Base-by-base conservation (phyloP, 2,329 filamentous ascomycete species). In the Periglandula ipomoeae region DNA sequence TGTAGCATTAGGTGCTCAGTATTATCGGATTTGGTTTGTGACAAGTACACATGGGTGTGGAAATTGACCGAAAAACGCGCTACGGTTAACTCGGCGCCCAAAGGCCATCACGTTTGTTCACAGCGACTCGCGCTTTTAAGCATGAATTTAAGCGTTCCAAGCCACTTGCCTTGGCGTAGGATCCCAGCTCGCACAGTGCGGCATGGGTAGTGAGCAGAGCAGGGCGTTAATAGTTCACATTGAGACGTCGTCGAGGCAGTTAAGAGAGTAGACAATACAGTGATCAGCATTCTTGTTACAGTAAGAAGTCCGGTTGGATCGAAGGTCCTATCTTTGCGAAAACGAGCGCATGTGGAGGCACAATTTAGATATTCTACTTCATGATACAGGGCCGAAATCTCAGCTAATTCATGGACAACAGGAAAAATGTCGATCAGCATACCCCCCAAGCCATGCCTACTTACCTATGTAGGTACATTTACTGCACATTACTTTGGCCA, bases 61-160 rank as follows among this genome's bases (percentile, higher is more conserved):
- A 47, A 45, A 49, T 43, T 32, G 41, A 48, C 40, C 47, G 40
- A 49, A 30, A 46, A 20, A 15, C 30, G 43, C 44, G 34, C 52
- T 49, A 52, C 55, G 54, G 55, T 30, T 55, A 56, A 53, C 46
- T 56, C 54, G 55, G 55, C 55, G 37, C 30, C 26, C 26, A 27
- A 27, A 5, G 5, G 26, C 15, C 7, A 11, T 17, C 30, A 20
- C 35, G 39, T 35, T 41, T 39, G 32, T 46, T 41, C 42, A 48
- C 46, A 45, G 42, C 34, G 49, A 44, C 44, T 58, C 53, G 55
- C 57, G 62, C 55, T 61, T 70, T 71, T 71, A 71, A 71, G 69
- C 69, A 71, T 71, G 68, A 70, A 70, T 71, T 71, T 71, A 71
- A 71, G 68, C 69, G 67, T 71, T 70, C 65, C 64, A 65, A 68